Evolutionary conservation across 768 basidiomycete species (phyloP).

Genomic region (Podaxis carcinomalis): DNA sequence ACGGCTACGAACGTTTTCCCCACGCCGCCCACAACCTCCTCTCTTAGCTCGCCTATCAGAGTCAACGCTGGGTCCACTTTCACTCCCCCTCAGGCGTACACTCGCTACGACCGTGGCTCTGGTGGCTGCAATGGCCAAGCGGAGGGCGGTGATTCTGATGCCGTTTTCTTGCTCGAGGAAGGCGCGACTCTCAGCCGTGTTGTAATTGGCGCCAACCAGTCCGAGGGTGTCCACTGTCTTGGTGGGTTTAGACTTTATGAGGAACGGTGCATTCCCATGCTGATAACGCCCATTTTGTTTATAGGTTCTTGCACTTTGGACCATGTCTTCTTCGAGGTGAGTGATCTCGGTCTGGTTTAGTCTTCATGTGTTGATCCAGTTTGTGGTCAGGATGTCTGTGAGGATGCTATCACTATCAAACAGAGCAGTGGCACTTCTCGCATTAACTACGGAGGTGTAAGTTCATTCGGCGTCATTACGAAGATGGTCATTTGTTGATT

Average conservation of each 20-base stretch:
- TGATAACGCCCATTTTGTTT: not conserved
- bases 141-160: slow-evolving; percentile 35
- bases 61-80: slow-evolving; percentile 30
- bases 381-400: slow-evolving; percentile 27
- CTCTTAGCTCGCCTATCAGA: slow-evolving; percentile 29
- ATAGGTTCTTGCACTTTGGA: slow-evolving; percentile 27
- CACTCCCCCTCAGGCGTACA: slow-evolving; percentile 30
- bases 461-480: slow-evolving; percentile 6
- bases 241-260: slow-evolving; percentile 15
- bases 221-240: slow-evolving; percentile 37
- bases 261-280: too few relatives aligned
- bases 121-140: slow-evolving; percentile 32
- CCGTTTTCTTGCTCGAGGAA: slow-evolving; percentile 35
- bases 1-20: slow-evolving; percentile 32
- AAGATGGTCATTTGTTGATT: not conserved
- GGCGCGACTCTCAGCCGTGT: slow-evolving; percentile 37
- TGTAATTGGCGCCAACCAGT: slow-evolving; percentile 36
- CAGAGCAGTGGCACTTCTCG: slow-evolving; percentile 31
- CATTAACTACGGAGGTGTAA: slow-evolving; percentile 34
- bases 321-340: slow-evolving; percentile 28
- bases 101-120: slow-evolving; percentile 34
- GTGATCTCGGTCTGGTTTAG: not conserved
- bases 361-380: not conserved
- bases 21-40: slow-evolving; percentile 28
- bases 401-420: slow-evolving; percentile 38